Evolutionary conservation across 768 basidiomycete genomes (phyloP).

Genomic region (Lentinus tigrinus): DNA sequence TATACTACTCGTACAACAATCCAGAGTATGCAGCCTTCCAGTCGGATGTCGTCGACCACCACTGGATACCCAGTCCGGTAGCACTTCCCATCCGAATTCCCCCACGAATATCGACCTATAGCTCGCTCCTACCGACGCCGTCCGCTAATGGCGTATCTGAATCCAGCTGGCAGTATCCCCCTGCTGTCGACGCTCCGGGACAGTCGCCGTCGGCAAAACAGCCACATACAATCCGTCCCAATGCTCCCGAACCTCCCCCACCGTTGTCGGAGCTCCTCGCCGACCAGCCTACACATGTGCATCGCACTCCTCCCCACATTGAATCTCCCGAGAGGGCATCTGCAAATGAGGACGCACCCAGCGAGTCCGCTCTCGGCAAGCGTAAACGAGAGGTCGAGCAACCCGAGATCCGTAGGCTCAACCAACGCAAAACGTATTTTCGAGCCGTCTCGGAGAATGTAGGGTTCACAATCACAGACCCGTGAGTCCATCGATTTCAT

Average conservation of each 20-base stretch:
- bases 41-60: not conserved
- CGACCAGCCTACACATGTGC: conserved; percentile 35
- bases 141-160: no score
- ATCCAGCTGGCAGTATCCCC: no score
- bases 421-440: conserved; percentile 55
- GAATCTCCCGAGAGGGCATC: not conserved
- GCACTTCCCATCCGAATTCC: conserved; percentile 21
- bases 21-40: not conserved
- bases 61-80: not conserved
- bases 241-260: no score
- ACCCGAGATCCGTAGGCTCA: conserved; percentile 34
- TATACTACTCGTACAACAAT: conserved; percentile 4
- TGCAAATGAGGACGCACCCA: not conserved
- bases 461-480: conserved; percentile 60
- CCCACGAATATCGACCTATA: no score
- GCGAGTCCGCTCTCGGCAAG: not conserved
- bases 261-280: no score
- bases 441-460: conserved; percentile 55
- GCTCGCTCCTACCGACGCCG: no score
- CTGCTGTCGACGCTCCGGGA: no score
- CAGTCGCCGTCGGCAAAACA: no score
- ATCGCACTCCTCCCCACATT: not conserved
- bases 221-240: no score
- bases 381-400: conserved; percentile 4
- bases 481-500: conserved; percentile 40